phyloP scores from a whole-genome alignment of 352 stramenopile genomes.

The Globisporangium mamillatum region DNA sequence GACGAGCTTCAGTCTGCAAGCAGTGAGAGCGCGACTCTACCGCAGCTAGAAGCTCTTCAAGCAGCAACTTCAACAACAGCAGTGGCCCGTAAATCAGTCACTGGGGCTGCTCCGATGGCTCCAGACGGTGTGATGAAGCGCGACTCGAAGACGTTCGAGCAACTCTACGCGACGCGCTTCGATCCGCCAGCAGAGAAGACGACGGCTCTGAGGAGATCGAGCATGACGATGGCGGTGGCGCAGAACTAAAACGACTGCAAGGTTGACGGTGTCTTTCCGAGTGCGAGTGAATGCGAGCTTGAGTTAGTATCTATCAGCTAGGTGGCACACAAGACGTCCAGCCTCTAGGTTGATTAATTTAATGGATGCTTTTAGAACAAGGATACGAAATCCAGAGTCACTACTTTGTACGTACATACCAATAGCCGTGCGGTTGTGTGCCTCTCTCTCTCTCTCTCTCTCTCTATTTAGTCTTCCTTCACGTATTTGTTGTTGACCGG shows the following conservation, averaged over 20 bases:
- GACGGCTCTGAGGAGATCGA: constrained; percentile 21
- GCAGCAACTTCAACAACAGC: not conserved
- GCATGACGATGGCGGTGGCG: constrained; percentile 14
- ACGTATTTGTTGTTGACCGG: constrained; percentile 47
- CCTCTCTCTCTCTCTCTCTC: not conserved
- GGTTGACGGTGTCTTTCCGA: not conserved
- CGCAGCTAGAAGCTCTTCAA: not conserved
- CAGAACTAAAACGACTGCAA: not conserved
- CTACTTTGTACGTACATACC: not conserved
- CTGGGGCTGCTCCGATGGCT: not conserved
- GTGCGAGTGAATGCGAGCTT: not conserved
- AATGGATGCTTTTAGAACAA: constrained; percentile 3
- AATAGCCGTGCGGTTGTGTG: not conserved
- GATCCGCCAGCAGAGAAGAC: constrained; percentile 28
- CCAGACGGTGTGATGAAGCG: not conserved
- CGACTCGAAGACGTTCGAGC: constrained; percentile 30
- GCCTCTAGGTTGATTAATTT: constrained; percentile 4
- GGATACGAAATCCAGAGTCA: not conserved
- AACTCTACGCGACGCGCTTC: constrained; percentile 67
- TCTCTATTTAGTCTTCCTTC: constrained; percentile 45
- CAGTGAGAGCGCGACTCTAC: not conserved
- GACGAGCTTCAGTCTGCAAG: not conserved
- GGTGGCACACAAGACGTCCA: not conserved
- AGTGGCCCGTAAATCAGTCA: not conserved
- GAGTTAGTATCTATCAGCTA: not conserved